These are phyloP conservation scores for Chloromonas sp. DNA, from an alignment of 163 green algal species.

Conservation along the genomic window DNA sequence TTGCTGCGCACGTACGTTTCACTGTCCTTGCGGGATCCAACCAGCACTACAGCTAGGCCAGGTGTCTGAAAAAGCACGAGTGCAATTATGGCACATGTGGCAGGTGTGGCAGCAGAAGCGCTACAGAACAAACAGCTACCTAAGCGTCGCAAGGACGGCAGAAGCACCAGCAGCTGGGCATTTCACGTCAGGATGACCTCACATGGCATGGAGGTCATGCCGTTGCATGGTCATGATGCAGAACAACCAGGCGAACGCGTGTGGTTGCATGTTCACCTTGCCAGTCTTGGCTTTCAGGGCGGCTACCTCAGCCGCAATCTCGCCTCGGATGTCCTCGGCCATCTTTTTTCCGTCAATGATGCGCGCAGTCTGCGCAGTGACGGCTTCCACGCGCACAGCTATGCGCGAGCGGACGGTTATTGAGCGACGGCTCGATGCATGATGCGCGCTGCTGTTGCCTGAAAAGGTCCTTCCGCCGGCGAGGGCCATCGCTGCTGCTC, in stretches of 20 bases:
- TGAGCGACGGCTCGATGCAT: too few species aligned
- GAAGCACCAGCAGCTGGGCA: too few species aligned
- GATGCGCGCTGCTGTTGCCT: too few species aligned
- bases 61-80: constrained; percentile 40
- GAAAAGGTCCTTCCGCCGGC: too few species aligned
- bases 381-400: not conserved
- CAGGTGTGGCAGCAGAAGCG: not conserved
- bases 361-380: constrained; percentile 19
- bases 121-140: constrained; percentile 6
- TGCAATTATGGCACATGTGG: not conserved
- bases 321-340: constrained; percentile 75
- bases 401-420: too few species aligned
- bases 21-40: constrained; percentile 84
- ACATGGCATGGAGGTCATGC: too few species aligned
- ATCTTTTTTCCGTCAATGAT: constrained; percentile 92
- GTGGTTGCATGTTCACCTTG: constrained; percentile 29
- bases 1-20: constrained; percentile 92
- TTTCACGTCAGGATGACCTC: too few species aligned
- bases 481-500: too few species aligned
- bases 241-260: too few species aligned
- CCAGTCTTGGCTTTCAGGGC: constrained; percentile 60
- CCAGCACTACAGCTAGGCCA: constrained; percentile 90
- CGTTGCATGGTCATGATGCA: too few species aligned
- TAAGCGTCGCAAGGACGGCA: too few species aligned
- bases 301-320: constrained; percentile 76